Evolutionary conservation across 306 rosid genomes (phyloP), one percentile per base, ranked within the genome.

Genomic region (Cucurbita argyrosperma): DNA sequence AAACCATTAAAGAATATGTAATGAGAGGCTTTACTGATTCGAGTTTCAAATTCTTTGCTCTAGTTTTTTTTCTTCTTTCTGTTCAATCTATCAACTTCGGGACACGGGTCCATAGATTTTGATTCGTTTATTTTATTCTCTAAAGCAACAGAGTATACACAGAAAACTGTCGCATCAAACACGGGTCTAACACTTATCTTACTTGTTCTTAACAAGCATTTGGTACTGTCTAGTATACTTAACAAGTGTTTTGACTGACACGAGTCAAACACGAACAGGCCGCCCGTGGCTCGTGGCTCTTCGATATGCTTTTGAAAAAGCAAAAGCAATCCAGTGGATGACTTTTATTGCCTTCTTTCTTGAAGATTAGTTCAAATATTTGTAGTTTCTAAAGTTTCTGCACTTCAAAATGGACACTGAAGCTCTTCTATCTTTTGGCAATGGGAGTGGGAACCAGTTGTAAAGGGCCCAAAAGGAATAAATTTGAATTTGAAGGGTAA

Each of bases 401-500:
- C 38, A 19, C 54, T 45, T 66, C 19, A 21, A 12, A 66, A 45
- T 66, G 72, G 54, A 45, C 72, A 62, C 7, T 62, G 69, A 62
- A 38, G 69, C 69, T 62, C 49, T 4, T 16, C 46, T 15, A 15
- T 62, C 69, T 63, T 64, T 64, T 64, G 70, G 35, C 15, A 64
- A 4, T 40, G 10, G 10, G 12, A 53, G 79, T 79, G 79, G 54
- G 73, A 60, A 75, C 68, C 68, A 79, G 76, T 75, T 80, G 83
- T 52, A 76, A 76, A 69, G 79, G 79, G n/a, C 39, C 40, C 55
- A 45, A 65, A 65, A 66, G 53, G 38, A 66, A 66, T 66, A 43
- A 43, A 11, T 42, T 42, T 66, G 16, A 43, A 45, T 65, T 65
- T 43, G 50, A 14, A 63, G 70, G 52, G 51, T 43, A 43, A 19